Conservation (phyloP, 2,329 filamentous ascomycete species). For the Ascochyta lentis region DNA sequence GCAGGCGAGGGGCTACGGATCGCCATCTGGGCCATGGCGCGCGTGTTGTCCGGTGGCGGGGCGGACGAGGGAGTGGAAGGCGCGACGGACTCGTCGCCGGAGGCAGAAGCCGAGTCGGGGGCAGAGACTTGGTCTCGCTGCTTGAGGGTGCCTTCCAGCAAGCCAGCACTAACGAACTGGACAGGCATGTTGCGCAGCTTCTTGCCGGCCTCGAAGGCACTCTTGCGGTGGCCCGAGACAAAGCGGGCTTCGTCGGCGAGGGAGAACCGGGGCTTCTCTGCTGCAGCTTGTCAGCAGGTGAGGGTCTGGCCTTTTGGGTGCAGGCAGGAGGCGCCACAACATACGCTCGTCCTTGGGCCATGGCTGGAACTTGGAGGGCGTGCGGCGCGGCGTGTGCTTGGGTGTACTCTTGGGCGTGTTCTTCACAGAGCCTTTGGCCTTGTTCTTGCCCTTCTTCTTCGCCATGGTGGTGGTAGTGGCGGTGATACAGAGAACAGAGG, state of each 20-base stretch:
- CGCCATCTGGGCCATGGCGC: constrained; percentile 41
- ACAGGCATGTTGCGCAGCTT: constrained; percentile 64
- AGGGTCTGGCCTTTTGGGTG: background rate
- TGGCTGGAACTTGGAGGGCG: constrained; percentile 19
- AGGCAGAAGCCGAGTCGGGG: constrained; percentile 7
- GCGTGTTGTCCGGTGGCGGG: constrained; percentile 24
- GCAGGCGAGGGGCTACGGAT: constrained; percentile 49
- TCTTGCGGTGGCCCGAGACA: constrained; percentile 58
- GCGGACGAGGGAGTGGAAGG: constrained; percentile 24
- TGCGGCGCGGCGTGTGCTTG: constrained; percentile 21
- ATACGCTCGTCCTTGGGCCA: constrained; percentile 27
- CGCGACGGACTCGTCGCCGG: constrained; percentile 20
- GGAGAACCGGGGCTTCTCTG: constrained; percentile 45
- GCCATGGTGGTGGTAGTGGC: constrained; percentile 24
- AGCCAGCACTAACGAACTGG: constrained; percentile 67
- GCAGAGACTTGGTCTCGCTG: constrained; percentile 32
- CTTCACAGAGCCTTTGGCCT: constrained; percentile 33
- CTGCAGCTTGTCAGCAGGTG: constrained; percentile 28
- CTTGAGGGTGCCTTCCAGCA: constrained; percentile 44
- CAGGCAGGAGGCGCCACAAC: constrained; percentile 15
- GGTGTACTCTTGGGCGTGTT: constrained; percentile 19
- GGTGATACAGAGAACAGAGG: background rate
- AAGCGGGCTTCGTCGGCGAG: constrained; percentile 66
- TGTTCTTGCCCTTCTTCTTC: constrained; percentile 40
- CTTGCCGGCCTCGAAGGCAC: constrained; percentile 54